Conservation (phyloP, 768 basidiomycete genomes). For the Pleurotus platypus region DNA sequence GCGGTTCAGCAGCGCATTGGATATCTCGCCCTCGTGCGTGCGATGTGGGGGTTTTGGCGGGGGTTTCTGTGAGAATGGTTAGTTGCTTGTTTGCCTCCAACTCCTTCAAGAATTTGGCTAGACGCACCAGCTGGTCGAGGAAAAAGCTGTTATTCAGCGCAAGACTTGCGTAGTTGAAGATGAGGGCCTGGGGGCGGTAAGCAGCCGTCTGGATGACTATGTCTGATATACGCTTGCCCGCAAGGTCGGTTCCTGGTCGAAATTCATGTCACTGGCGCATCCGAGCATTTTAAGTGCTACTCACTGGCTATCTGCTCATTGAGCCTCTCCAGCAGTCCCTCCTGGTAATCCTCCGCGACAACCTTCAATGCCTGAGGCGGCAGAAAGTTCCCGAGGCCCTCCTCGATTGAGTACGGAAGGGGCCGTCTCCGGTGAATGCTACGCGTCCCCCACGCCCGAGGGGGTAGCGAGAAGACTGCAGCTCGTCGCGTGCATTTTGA, state of each 20-base stretch:
- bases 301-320: slow-evolving; percentile 73
- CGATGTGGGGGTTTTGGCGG: slow-evolving; percentile 27
- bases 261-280: not conserved
- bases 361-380: slow-evolving; percentile 67
- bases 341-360: slow-evolving; percentile 81
- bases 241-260: slow-evolving; percentile 50
- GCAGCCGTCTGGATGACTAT: slow-evolving; percentile 68
- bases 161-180: slow-evolving; percentile 89
- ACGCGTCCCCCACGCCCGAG: slow-evolving; percentile 23
- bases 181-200: slow-evolving; percentile 54
- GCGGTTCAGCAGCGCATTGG: slow-evolving; percentile 19
- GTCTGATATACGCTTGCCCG: slow-evolving; percentile 58
- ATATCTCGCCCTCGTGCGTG: slow-evolving; percentile 36
- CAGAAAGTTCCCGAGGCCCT: slow-evolving; percentile 78
- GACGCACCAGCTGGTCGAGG: slow-evolving; percentile 69
- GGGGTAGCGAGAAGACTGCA: slow-evolving; percentile 6
- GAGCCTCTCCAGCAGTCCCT: slow-evolving; percentile 74
- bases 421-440: slow-evolving; percentile 47
- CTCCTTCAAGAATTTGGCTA: slow-evolving; percentile 22
- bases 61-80: slow-evolving; percentile 32
- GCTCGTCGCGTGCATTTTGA: slow-evolving; percentile 7
- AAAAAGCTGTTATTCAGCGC: slow-evolving; percentile 97
- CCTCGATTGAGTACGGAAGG: slow-evolving; percentile 64
- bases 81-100: no score
- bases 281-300: slow-evolving; percentile 13